phyloP scores from a whole-genome alignment of 192 early-diverging fungal species.

The Glomus cerebriforme region DNA sequence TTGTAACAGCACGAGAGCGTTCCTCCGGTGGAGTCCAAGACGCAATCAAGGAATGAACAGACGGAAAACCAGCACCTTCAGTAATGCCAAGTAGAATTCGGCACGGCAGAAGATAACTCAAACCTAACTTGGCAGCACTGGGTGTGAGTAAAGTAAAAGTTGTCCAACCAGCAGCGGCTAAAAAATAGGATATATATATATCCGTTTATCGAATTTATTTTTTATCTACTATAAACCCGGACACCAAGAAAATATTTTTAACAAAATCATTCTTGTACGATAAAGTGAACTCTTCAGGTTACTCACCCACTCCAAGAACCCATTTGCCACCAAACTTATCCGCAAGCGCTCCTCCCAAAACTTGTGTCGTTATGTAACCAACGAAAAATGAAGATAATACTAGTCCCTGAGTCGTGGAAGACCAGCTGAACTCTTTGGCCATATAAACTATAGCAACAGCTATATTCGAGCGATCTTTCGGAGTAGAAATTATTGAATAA shows the following conservation, averaged over 20 bases:
- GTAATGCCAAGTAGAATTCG: conserved; percentile 40
- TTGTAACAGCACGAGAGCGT: conserved; percentile 37
- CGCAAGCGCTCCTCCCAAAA: conserved; percentile 42
- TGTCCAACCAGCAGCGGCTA: conserved; percentile 38
- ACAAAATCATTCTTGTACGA: too few species aligned
- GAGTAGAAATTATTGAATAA: background rate
- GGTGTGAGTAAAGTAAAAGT: conserved; percentile 38
- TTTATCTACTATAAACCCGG: too few species aligned
- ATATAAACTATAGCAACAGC: conserved; percentile 45
- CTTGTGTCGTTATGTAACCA: conserved; percentile 40
- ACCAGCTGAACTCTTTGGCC: conserved; percentile 36
- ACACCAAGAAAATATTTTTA: too few species aligned
- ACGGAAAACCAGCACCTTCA: conserved; percentile 43
- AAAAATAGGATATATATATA: background rate
- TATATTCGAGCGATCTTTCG: conserved; percentile 43
- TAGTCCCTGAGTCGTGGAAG: conserved; percentile 34
- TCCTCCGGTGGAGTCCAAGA: conserved; percentile 40
- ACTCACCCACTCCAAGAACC: conserved; percentile 39
- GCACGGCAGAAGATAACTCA: conserved; percentile 31
- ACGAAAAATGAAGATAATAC: conserved; percentile 43
- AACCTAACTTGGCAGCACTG: conserved; percentile 17
- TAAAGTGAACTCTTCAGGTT: too few species aligned
- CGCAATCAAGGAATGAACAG: conserved; percentile 39
- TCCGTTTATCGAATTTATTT: too few species aligned
- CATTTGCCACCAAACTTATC: conserved; percentile 43